phyloP scores from a whole-genome alignment of 495 filamentous ascomycete species.

The Podospora pseudoanserina region DNA sequence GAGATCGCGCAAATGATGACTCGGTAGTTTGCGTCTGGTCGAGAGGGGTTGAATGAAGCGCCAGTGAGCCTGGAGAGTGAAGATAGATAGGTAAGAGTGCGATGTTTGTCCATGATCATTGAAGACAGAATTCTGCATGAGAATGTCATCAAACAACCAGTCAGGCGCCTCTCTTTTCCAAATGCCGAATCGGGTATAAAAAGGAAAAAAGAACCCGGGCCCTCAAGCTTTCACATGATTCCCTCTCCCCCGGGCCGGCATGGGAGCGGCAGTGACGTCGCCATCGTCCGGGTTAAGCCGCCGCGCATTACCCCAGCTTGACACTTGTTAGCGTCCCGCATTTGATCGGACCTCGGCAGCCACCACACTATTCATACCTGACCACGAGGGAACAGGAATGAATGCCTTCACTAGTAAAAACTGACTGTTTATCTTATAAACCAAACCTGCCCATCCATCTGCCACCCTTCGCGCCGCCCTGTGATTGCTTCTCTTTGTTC shows the following conservation, averaged over 20 bases:
- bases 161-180: background rate
- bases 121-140: background rate
- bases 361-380: background rate
- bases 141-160: background rate
- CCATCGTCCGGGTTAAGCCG: conserved; percentile 4
- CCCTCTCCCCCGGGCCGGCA: background rate
- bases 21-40: background rate
- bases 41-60: background rate
- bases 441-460: background rate
- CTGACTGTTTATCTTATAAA: background rate
- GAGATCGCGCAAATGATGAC: background rate
- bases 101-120: no score
- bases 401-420: background rate
- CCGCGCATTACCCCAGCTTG: conserved; percentile 3
- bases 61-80: background rate
- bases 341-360: conserved; percentile 29
- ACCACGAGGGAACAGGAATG: background rate
- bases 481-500: background rate
- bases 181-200: background rate
- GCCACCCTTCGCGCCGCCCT: background rate
- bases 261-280: conserved; percentile 21
- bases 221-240: conserved; percentile 17
- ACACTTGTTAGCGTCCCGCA: conserved; percentile 19
- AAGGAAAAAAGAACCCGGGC: background rate
- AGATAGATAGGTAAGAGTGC: no score